Percentiles rank a stretch among this genome's conserved stretches.
These are phyloP conservation scores for Dillenia turbinata DNA, from an alignment of 164 flowering plant species.

Conservation along the genomic window DNA sequence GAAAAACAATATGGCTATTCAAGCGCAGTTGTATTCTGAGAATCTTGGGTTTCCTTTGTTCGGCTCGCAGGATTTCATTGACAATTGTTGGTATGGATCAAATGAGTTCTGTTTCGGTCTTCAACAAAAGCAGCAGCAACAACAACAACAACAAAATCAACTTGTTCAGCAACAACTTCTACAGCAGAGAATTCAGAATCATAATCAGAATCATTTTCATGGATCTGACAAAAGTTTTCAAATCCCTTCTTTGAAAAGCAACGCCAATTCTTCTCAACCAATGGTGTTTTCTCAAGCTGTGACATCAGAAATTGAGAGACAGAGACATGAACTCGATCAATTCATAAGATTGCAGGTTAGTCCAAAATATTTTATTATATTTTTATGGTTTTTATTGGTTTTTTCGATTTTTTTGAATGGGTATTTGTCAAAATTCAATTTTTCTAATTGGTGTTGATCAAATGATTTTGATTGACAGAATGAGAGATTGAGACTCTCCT, in stretches of 20 bases:
- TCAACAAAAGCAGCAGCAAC: constrained; percentile 12
- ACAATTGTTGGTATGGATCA: constrained; percentile 13
- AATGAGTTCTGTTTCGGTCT: constrained; percentile 13
- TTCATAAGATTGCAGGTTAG: constrained; percentile 24
- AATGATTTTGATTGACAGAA: no score
- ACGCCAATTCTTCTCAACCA: constrained; percentile 1
- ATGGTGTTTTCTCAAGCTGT: constrained; percentile 11
- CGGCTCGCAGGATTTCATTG: constrained; percentile 23
- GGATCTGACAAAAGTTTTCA: constrained; percentile 1
- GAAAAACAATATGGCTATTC: constrained; percentile 45
- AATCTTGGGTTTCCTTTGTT: constrained; percentile 25
- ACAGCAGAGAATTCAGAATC: constrained; percentile 9
- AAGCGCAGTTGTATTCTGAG: constrained; percentile 43
- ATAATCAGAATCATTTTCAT: background rate
- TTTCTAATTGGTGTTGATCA: no score
- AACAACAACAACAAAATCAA: constrained; percentile 4
- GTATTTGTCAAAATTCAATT: no score
- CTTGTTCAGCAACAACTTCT: constrained; percentile 13
- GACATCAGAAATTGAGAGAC: constrained; percentile 24
- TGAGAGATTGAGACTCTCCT: no score
- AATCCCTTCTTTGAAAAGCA: constrained; percentile 3
- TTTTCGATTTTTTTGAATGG: background rate
- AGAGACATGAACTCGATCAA: constrained; percentile 37
- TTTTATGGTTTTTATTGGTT: no score
- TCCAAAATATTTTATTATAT: background rate